A percentile compares a stretch with the other conserved stretches of the same genome.
phyloP scores from a whole-genome alignment of 768 basidiomycete genomes.

The Agrocybe pediades region DNA sequence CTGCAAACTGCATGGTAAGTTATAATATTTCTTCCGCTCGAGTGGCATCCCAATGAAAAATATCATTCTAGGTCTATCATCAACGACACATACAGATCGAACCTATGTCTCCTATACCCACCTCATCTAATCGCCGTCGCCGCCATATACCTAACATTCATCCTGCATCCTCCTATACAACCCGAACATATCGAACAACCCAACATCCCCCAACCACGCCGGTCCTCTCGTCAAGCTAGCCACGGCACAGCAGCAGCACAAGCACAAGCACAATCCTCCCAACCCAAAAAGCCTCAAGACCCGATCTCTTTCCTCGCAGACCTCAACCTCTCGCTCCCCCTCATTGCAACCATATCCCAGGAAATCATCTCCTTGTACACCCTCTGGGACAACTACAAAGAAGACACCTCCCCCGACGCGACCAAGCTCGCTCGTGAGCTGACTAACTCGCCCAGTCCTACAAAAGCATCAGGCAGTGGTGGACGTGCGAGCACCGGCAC shows the following conservation, averaged over 20 bases:
- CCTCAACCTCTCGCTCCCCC: slow-evolving; percentile 81
- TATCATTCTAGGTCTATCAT: slow-evolving; percentile 76
- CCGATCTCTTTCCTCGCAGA: slow-evolving; percentile 81
- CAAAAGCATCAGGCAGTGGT: slow-evolving; percentile 2
- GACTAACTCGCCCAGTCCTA: slow-evolving; percentile 29
- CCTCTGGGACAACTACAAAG: slow-evolving; percentile 84
- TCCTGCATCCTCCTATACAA: slow-evolving; percentile 65
- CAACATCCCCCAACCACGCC: slow-evolving; percentile 27
- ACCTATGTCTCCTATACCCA: slow-evolving; percentile 91
- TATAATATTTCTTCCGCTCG: not conserved
- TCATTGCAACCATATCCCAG: slow-evolving; percentile 83
- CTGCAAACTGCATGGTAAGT: slow-evolving; percentile 91
- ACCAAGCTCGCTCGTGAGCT: slow-evolving; percentile 23
- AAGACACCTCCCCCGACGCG: slow-evolving; percentile 50
- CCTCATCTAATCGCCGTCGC: slow-evolving; percentile 94
- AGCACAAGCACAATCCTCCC: slow-evolving; percentile 25
- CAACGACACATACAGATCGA: slow-evolving; percentile 94
- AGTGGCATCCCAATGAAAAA: slow-evolving; percentile 49
- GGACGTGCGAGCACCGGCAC: slow-evolving; percentile 14
- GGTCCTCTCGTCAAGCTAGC: slow-evolving; percentile 33
- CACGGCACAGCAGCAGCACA: slow-evolving; percentile 11
- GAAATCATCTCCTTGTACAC: slow-evolving; percentile 90
- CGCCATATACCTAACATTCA: slow-evolving; percentile 86
- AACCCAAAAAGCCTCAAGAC: slow-evolving; percentile 56
- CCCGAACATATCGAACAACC: slow-evolving; percentile 13